These are phyloP conservation scores for Colletotrichum musae DNA, from an alignment of 2,329 filamentous ascomycete genomes.

Conservation along the genomic window DNA sequence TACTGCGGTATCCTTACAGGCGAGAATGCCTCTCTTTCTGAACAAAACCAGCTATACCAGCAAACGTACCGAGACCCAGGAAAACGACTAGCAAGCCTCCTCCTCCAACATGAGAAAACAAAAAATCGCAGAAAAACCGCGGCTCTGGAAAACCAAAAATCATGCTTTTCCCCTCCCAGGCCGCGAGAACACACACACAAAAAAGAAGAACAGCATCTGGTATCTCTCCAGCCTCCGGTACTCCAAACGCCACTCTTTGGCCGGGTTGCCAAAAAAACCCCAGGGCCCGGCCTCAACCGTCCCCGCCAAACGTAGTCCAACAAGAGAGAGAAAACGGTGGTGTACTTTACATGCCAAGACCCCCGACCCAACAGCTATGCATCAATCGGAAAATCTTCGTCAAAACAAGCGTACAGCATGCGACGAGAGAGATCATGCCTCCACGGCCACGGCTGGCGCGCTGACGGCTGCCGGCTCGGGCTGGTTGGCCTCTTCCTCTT, in stretches of 20 bases:
- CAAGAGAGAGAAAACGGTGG: constrained; percentile 37
- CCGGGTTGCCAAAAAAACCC: constrained; percentile 32
- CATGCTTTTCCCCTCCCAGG: constrained; percentile 39
- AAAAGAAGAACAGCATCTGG: constrained; percentile 37
- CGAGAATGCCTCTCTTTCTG: neutral
- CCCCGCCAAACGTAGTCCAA: constrained; percentile 31
- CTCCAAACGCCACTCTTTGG: constrained; percentile 43
- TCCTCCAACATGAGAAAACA: constrained; percentile 11
- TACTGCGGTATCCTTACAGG: constrained; percentile 25
- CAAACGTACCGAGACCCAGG: constrained; percentile 16
- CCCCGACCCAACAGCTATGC: constrained; percentile 38
- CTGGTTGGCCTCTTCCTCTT: constrained; percentile 60
- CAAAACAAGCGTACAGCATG: constrained; percentile 22
- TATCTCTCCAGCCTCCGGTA: constrained; percentile 42
- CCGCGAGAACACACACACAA: constrained; percentile 3
- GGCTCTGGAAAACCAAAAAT: constrained; percentile 38
- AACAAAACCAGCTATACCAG: constrained; percentile 29
- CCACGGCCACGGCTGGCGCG: constrained; percentile 52
- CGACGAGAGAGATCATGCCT: constrained; percentile 46
- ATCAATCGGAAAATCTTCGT: constrained; percentile 36
- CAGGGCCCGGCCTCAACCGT: constrained; percentile 24
- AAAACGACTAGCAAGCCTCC: constrained; percentile 29
- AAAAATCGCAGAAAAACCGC: constrained; percentile 11
- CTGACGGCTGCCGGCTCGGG: constrained; percentile 49
- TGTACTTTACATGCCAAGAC: constrained; percentile 39